Conservation (phyloP, 208 protist genomes). For the Angomonas deanei region DNA sequence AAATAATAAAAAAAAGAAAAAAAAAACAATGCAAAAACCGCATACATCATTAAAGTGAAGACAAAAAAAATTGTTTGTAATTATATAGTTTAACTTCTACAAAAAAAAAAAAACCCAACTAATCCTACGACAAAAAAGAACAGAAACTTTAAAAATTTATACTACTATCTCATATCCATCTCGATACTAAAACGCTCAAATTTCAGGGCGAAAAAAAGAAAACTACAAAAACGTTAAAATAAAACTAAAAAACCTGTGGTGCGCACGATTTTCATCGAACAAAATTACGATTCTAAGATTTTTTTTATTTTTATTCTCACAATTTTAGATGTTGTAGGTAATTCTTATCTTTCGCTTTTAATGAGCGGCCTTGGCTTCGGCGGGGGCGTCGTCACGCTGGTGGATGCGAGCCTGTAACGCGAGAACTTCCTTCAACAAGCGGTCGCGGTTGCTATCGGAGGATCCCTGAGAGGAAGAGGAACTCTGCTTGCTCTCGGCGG, state of each 20-base stretch:
- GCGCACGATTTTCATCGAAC: constrained; percentile 8
- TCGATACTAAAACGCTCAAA: too few species aligned
- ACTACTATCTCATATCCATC: too few species aligned
- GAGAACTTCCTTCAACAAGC: constrained; percentile 87
- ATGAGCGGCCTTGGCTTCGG: constrained; percentile 54
- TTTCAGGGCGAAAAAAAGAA: too few species aligned
- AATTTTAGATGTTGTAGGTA: background rate
- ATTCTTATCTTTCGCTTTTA: constrained; percentile 16
- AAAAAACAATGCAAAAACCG: too few species aligned
- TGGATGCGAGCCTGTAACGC: constrained; percentile 84
- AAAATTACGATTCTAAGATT: constrained; percentile 8
- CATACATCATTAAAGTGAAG: too few species aligned
- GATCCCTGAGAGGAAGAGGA: constrained; percentile 36
- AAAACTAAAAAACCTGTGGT: background rate
- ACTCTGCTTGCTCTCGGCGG: constrained; percentile 44
- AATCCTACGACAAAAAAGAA: background rate
- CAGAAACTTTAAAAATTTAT: too few species aligned
- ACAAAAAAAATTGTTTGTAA: constrained; percentile 8
- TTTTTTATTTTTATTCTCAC: constrained; percentile 11
- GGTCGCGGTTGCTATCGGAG: constrained; percentile 72
- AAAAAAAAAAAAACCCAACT: background rate
- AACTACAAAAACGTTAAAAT: too few species aligned
- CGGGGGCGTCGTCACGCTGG: constrained; percentile 69
- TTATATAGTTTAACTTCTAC: constrained; percentile 2
- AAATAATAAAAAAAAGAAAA: constrained; percentile 10